A percentile compares a stretch with the other conserved stretches of the same genome.
Conservation (phyloP, 1,284 basidiomycete species). For the Ceratorhiza oryzae-sativae region DNA sequence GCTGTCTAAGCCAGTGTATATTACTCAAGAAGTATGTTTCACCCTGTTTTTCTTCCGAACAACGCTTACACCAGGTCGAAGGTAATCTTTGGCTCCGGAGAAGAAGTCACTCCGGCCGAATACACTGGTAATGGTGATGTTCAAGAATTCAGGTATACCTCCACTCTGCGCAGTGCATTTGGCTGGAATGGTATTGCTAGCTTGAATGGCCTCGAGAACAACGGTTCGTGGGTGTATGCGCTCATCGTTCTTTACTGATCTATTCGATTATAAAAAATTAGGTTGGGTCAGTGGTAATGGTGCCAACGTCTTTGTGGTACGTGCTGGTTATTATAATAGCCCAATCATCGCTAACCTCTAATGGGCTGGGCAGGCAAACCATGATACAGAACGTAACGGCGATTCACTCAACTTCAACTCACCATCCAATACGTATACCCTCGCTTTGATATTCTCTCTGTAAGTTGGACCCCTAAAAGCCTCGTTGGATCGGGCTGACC, state of each 20-base stretch:
- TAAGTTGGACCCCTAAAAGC: conserved; percentile 38
- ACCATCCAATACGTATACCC: conserved; percentile 66
- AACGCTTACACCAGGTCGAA: neutral
- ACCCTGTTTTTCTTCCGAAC: neutral
- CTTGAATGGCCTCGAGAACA: conserved; percentile 63
- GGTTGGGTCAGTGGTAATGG: conserved; percentile 63
- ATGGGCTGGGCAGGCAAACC: conserved; percentile 55
- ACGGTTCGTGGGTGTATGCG: conserved; percentile 51
- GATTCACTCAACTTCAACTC: conserved; percentile 65
- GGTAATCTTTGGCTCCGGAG: conserved; percentile 38
- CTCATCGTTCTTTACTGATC: neutral
- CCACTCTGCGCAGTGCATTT: conserved; percentile 61
- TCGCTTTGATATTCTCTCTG: conserved; percentile 69
- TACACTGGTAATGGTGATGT: conserved; percentile 41
- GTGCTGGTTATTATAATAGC: neutral
- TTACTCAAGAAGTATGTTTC: conserved; percentile 41
- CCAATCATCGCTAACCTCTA: neutral
- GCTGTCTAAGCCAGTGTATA: conserved; percentile 31
- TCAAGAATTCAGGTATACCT: conserved; percentile 65
- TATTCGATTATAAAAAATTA: conserved; percentile 44
- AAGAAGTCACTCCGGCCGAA: conserved; percentile 27
- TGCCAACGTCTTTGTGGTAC: conserved; percentile 69
- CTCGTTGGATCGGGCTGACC: neutral
- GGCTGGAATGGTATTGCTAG: conserved; percentile 58
- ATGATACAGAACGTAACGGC: conserved; percentile 72